A percentile compares a stretch with the other conserved stretches of the same genome.
These are phyloP conservation scores for Zasmidium angulare DNA, from an alignment of 2,329 filamentous ascomycete genomes.

Conservation along the genomic window DNA sequence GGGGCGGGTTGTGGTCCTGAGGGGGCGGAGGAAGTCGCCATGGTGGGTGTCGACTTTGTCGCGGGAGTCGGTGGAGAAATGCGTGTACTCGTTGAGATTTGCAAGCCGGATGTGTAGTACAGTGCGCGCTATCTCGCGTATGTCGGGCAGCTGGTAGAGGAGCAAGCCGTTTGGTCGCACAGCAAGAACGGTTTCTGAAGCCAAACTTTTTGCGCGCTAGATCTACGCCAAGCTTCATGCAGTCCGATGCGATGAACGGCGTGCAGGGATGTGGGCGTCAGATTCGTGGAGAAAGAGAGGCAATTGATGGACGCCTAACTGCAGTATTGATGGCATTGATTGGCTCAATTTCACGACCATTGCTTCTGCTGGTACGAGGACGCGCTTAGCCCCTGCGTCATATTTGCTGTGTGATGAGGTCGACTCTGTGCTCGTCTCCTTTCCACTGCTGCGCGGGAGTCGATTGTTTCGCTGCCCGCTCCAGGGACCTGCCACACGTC, in stretches of 20 bases:
- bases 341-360: no score
- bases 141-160: no score
- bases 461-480: not conserved
- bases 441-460: not conserved
- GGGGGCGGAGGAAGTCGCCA: conserved; percentile 14
- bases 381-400: not conserved
- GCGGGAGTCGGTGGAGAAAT: no score
- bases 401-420: not conserved
- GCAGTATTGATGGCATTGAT: not conserved
- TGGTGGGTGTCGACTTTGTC: no score
- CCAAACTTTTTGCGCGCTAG: not conserved
- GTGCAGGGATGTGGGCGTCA: not conserved
- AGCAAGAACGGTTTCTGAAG: not conserved
- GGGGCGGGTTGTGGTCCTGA: conserved; percentile 9
- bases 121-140: no score
- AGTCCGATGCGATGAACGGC: not conserved
- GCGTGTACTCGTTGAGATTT: no score
- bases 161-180: no score
- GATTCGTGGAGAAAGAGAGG: not conserved
- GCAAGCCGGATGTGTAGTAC: no score
- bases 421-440: not conserved
- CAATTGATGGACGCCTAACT: not conserved
- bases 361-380: no score
- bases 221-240: not conserved
- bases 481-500: not conserved